These are phyloP conservation scores for Penicillium crustosum DNA, from an alignment of 2,329 filamentous ascomycete genomes.

Conservation along the genomic window DNA sequence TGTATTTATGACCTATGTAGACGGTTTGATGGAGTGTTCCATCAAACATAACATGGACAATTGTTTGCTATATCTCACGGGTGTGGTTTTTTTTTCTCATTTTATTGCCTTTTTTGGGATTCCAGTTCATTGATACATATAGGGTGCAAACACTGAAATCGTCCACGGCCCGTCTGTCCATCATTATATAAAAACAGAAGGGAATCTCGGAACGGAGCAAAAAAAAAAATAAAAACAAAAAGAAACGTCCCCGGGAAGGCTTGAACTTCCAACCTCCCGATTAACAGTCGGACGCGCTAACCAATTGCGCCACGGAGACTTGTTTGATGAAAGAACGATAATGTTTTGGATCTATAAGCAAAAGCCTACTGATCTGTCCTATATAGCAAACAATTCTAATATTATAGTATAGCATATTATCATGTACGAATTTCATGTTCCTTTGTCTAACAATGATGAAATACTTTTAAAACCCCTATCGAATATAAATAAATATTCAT, in stretches of 20 bases:
- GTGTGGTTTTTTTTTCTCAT: no score
- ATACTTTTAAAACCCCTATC: not conserved
- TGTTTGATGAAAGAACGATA: not conserved
- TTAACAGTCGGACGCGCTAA: no score
- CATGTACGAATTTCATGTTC: not conserved
- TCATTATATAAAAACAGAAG: no score
- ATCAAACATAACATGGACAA: not conserved
- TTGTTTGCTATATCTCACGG: not conserved
- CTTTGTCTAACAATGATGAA: not conserved
- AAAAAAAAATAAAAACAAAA: conserved; percentile 1
- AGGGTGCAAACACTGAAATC: not conserved
- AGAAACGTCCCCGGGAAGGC: conserved; percentile 39
- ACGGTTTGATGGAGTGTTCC: not conserved
- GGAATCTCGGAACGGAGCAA: not conserved
- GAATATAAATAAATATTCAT: not conserved
- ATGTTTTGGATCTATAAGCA: not conserved
- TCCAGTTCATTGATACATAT: no score
- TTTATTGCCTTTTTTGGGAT: no score
- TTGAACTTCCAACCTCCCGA: conserved; percentile 45
- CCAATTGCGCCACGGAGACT: conserved; percentile 35
- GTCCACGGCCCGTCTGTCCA: no score
- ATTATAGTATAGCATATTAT: no score
- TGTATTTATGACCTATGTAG: no score
- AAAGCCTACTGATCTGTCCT: not conserved
- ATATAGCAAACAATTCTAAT: not conserved